Evolutionary conservation across 2,329 filamentous ascomycete genomes (phyloP), one percentile per base, ranked within the genome.

Genomic region (Chaetomium globosum): DNA sequence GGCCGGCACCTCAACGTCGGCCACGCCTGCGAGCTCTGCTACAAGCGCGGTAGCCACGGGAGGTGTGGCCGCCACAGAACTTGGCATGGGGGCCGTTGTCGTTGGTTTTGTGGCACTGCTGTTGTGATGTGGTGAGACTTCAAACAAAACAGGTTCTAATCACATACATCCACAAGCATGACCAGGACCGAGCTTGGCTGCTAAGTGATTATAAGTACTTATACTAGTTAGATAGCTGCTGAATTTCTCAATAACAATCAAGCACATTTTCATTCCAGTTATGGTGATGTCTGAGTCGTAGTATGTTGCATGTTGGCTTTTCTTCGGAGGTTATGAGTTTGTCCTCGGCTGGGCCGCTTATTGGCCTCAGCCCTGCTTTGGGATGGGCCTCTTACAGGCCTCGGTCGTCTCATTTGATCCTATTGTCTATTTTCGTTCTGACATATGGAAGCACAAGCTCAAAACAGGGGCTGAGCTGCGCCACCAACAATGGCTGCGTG

Each of bases 41-140:
- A 51, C 57, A 28, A 28, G 23, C 33, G 16, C 54, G 16, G 55
- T 58, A 16, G 43, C 36, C 5, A 58, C 55, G 13, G 54, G n/a
- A 8, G 54, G 54, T 56, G 54, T 26, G 52, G 23, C 30, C 9
- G 52, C 16, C 30, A 21, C 21, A 13, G 16, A 23, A 4, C 7
- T 55, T 36, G 16, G 28, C 19, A 10, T 23, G 28, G 30, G 12
- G 7, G 52, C 26, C 19, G 52, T 8, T 21, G 52, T 8, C 23
- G 19, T 55, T 8, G 52, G 52, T 16, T 21, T 55, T 21, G 52
- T 30, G 19, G 52, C 52, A 8, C 12, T 55, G 28, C 6, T 55
- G 52, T 12, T 55, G 28, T 55, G 9, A 55, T 55, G 3, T 7
- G 16, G 16, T 43, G 13, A 19, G 36, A 13, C 36, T 4, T 26